Evolutionary conservation across 75 land plant genomes (phyloP).

Genomic region (Pinus albicaulis): DNA sequence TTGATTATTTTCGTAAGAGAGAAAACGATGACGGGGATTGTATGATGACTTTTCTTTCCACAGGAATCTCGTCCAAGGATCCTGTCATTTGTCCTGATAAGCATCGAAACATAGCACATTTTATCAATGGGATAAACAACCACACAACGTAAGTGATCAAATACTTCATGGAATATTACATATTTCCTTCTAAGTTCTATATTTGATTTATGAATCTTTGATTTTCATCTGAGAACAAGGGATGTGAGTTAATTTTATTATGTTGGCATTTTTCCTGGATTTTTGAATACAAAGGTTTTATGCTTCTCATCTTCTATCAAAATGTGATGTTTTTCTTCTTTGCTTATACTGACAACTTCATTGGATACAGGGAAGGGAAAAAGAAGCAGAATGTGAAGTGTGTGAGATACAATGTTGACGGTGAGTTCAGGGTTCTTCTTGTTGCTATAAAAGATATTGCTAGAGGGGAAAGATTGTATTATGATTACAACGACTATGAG

Average conservation of each 20-base stretch:
- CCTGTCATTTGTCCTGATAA: no score
- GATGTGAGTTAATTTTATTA: not conserved
- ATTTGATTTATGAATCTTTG: not conserved
- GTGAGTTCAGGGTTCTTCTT: constrained; percentile 36
- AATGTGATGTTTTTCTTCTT: not conserved
- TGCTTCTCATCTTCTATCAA: not conserved
- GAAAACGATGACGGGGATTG: constrained; percentile 40
- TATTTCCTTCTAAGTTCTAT: not conserved
- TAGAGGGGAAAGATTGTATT: constrained; percentile 52
- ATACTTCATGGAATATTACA: not conserved
- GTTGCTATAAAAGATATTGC: constrained; percentile 18
- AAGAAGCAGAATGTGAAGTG: constrained; percentile 55
- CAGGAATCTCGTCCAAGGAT: constrained; percentile 4
- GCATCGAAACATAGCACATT: no score
- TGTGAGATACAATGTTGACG: constrained; percentile 41
- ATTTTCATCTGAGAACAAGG: no score
- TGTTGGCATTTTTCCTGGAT: not conserved
- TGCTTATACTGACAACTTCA: no score
- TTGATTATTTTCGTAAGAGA: constrained; percentile 39
- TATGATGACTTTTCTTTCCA: constrained; percentile 45
- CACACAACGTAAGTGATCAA: constrained; percentile 5
- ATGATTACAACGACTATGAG: constrained; percentile 53
- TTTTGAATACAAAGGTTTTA: not conserved
- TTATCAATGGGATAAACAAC: no score
- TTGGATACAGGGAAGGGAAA: constrained; percentile 33